Evolutionary conservation across 2,329 filamentous ascomycete genomes (phyloP).

Genomic region (Xylaria multiplex): DNA sequence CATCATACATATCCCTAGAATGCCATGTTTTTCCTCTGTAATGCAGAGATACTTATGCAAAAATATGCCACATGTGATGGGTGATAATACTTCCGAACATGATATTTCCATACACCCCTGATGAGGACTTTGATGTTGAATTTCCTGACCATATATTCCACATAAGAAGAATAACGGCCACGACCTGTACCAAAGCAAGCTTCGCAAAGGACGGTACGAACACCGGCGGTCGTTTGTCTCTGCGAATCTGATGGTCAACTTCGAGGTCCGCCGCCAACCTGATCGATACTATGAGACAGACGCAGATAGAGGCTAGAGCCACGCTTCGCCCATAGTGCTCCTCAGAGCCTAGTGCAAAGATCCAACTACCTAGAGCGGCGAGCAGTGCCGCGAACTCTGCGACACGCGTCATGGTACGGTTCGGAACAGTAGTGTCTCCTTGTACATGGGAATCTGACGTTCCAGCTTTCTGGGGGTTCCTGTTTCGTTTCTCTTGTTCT

Average conservation of each 20-base stretch:
- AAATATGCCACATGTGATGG: slow-evolving; percentile 49
- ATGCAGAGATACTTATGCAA: slow-evolving; percentile 34
- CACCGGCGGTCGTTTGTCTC: slow-evolving; percentile 39
- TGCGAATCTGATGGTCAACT: slow-evolving; percentile 42
- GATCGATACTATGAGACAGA: slow-evolving; percentile 47
- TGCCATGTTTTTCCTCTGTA: not conserved
- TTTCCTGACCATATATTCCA: slow-evolving; percentile 47
- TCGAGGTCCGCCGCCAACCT: slow-evolving; percentile 48
- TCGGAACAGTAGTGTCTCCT: slow-evolving; percentile 29
- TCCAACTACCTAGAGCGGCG: slow-evolving; percentile 45
- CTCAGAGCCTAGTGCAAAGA: slow-evolving; percentile 41
- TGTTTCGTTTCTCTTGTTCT: slow-evolving; percentile 41
- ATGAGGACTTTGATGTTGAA: slow-evolving; percentile 31
- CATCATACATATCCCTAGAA: not conserved
- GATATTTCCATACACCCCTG: slow-evolving; percentile 44
- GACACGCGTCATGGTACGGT: slow-evolving; percentile 40
- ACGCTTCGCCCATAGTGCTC: slow-evolving; percentile 46
- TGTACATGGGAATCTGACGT: not conserved
- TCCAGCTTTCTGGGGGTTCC: slow-evolving; percentile 20
- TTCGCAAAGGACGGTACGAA: slow-evolving; percentile 45
- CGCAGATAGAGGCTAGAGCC: slow-evolving; percentile 45
- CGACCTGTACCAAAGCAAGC: slow-evolving; percentile 44
- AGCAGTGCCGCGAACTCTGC: slow-evolving; percentile 44
- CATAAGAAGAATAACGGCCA: slow-evolving; percentile 42
- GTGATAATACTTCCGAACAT: slow-evolving; percentile 45